Percentiles rank a stretch among this genome's conserved stretches.
Conservation (phyloP, 441 rosid species). For the Francoa sonchifolia region DNA sequence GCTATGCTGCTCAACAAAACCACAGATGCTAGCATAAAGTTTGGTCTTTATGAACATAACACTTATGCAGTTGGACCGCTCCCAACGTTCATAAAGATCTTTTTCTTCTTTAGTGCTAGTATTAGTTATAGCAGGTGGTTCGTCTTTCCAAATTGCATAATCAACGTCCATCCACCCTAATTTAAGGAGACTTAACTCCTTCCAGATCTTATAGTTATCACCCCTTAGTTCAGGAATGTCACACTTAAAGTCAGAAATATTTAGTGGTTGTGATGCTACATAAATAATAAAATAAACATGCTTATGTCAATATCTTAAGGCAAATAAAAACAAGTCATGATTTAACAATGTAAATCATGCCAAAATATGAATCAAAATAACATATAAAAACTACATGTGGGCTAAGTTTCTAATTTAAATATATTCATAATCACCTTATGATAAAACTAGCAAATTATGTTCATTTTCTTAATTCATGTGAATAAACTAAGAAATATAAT, state of each 20-base stretch:
- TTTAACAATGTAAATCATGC: background rate
- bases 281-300: constrained; percentile 1
- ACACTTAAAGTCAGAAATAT: background rate
- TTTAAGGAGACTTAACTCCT: background rate
- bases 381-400: background rate
- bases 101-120: background rate
- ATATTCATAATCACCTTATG: background rate
- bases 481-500: constrained; percentile 9
- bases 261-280: background rate
- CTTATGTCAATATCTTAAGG: background rate
- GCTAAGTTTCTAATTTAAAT: constrained; percentile 1
- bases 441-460: constrained; percentile 9
- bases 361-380: background rate
- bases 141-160: background rate
- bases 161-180: background rate
- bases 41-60: constrained; percentile 6
- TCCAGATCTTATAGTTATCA: background rate
- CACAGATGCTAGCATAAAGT: background rate
- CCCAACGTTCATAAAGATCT: background rate
- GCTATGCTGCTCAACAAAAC: constrained; percentile 2
- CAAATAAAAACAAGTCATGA: background rate
- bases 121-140: background rate
- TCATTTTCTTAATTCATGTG: background rate
- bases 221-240: background rate
- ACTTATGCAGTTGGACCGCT: constrained; percentile 1